Conservation (phyloP, 2,329 filamentous ascomycete species). For the Claviceps citrina region DNA sequence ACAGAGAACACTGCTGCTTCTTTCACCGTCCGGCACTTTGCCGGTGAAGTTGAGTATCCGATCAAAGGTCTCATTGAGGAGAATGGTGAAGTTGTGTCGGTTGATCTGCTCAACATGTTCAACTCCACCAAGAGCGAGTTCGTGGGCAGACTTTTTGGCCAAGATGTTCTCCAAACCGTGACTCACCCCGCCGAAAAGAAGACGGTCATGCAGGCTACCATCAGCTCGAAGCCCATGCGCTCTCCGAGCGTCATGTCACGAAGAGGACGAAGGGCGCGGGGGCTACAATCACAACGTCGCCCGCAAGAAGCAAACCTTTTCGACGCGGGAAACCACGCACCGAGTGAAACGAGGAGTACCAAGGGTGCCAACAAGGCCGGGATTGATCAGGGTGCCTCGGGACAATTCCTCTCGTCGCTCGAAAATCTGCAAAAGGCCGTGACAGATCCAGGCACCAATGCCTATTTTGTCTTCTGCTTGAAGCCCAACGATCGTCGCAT, state of each 20-base stretch:
- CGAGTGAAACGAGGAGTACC: conserved; percentile 26
- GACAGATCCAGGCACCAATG: conserved; percentile 67
- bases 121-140: conserved; percentile 79
- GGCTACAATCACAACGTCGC: conserved; percentile 22
- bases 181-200: conserved; percentile 83
- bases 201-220: conserved; percentile 87
- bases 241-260: conserved; percentile 83
- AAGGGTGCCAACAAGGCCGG: conserved; percentile 16
- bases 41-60: conserved; percentile 89
- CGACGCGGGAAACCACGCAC: conserved; percentile 15
- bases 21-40: conserved; percentile 90
- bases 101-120: conserved; percentile 88
- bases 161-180: conserved; percentile 82
- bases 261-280: conserved; percentile 39
- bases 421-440: conserved; percentile 85
- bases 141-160: conserved; percentile 80
- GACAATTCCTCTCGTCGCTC: conserved; percentile 77
- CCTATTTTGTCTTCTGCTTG: conserved; percentile 91
- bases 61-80: conserved; percentile 79
- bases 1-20: conserved; percentile 65
- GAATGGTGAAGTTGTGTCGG: conserved; percentile 90
- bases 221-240: conserved; percentile 87
- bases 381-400: conserved; percentile 71
- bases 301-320: conserved; percentile 21
- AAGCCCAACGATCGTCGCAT: conserved; percentile 96